phyloP scores from a whole-genome alignment of 768 basidiomycete species.

The Suillus fuscotomentosus region DNA sequence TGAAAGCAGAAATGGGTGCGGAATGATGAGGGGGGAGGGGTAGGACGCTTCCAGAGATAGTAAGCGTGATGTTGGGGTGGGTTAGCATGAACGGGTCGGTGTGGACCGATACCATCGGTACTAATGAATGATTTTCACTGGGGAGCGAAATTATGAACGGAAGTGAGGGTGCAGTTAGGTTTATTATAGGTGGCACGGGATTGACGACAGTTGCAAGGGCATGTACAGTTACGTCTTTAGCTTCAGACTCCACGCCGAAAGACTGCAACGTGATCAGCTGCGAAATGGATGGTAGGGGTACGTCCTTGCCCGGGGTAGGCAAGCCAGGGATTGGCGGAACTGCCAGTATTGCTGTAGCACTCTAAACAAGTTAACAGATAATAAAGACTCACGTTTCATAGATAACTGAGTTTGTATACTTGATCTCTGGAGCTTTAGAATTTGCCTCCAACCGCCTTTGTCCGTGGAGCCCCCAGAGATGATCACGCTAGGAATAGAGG shows the following conservation, averaged over 20 bases:
- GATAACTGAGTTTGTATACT: slow-evolving; percentile 47
- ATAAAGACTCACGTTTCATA: slow-evolving; percentile 49
- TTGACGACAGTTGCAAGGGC: slow-evolving; percentile 60
- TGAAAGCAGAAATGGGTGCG: slow-evolving; percentile 53
- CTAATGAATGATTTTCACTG: slow-evolving; percentile 15
- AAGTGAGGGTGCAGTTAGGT: slow-evolving; percentile 51
- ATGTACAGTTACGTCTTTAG: slow-evolving; percentile 38
- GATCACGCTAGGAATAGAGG: slow-evolving; percentile 39
- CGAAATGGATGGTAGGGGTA: slow-evolving; percentile 53
- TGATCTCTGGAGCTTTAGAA: slow-evolving; percentile 37
- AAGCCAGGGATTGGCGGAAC: slow-evolving; percentile 68
- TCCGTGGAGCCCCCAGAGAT: slow-evolving; percentile 51
- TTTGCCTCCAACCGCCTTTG: slow-evolving; percentile 46
- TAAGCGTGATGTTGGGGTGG: slow-evolving; percentile 65
- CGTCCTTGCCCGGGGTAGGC: slow-evolving; percentile 52
- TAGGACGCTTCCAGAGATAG: slow-evolving; percentile 54
- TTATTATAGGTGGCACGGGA: slow-evolving; percentile 50
- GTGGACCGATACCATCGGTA: slow-evolving; percentile 54
- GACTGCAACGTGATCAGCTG: slow-evolving; percentile 60
- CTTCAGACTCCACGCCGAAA: slow-evolving; percentile 44
- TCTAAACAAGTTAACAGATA: background rate
- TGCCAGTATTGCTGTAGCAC: slow-evolving; percentile 24
- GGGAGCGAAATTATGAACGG: slow-evolving; percentile 64
- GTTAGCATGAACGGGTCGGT: slow-evolving; percentile 59
- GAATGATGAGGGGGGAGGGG: slow-evolving; percentile 45